Percentiles rank a stretch among this genome's conserved stretches.
Conservation (phyloP, 2,329 filamentous ascomycete genomes). For the Leptodontidium sp. region DNA sequence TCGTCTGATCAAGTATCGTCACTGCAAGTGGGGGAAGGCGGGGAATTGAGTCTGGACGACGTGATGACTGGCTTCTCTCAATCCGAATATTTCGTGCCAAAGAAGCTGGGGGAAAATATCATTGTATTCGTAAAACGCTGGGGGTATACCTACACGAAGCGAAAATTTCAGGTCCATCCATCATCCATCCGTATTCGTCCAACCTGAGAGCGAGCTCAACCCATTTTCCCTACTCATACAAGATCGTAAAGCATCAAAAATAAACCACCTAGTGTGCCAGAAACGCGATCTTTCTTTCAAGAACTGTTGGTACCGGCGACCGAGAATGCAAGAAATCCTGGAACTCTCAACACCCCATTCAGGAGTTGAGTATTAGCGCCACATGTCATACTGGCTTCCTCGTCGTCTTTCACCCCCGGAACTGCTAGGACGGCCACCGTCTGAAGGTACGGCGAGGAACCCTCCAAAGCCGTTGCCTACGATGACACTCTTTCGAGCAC, state of each 20-base stretch:
- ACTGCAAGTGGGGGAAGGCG: no score
- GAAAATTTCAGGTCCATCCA: neutral
- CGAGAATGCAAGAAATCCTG: neutral
- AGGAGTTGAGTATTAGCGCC: constrained; percentile 26
- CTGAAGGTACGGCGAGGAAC: constrained; percentile 68
- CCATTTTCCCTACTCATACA: constrained; percentile 8
- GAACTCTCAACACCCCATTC: neutral
- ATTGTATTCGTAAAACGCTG: constrained; percentile 9
- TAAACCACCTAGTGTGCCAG: neutral
- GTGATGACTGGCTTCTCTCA: no score
- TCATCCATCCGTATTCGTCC: neutral
- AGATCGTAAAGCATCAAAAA: constrained; percentile 10
- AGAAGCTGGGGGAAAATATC: neutral
- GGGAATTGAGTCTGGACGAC: no score
- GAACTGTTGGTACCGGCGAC: neutral
- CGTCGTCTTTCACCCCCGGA: constrained; percentile 41
- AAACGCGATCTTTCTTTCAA: neutral
- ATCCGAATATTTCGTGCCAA: neutral
- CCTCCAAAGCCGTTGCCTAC: constrained; percentile 74
- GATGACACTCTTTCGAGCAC: constrained; percentile 67
- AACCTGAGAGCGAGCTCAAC: neutral
- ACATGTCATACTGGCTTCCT: constrained; percentile 44
- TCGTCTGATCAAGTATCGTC: neutral
- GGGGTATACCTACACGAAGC: constrained; percentile 22
- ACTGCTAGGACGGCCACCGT: constrained; percentile 47